Base-by-base conservation (phyloP, 2,329 filamentous ascomycete genomes). In the Botrytis elliptica region DNA sequence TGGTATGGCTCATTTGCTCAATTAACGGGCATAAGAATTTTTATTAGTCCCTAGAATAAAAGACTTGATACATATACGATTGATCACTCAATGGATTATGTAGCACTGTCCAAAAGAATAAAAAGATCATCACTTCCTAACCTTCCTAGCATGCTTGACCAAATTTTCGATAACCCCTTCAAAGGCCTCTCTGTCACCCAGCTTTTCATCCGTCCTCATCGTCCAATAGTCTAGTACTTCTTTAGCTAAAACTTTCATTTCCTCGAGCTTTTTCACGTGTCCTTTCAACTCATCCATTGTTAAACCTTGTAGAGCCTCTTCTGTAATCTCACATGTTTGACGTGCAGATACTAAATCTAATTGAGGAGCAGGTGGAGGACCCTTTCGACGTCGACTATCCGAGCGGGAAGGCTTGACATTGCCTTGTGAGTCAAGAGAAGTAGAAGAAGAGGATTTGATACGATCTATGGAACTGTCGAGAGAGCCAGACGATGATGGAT, bases 141-240 rank as follows among this genome's bases (percentile, higher is more conserved):
- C 90, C 84, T 95, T 93, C 82, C 94, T 88, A 68, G 94, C 94
- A 84, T 97, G 94, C 82, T 94, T 96, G 62, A 98, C 95, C 77
- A 98, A 83, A 82, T 97, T 98, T 84, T 97, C 95, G 86, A 98
- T 98, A 25, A 98, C 95, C 0, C 94, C 94, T 81, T 98, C 95
- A 82, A 98, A 96, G 4, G 94, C 93, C 81, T 98, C 95, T 78
- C 96, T 91, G 81, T 98, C 95, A 59, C 93, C 93, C 76, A 97
- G 85, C 79, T 95, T 93, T 78, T 94, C 94, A 81, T 97, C 95
- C 71, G 92, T 91, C 78, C 91, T 86, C 84, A 93, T 93, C 78
- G 93, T 88, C 95, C 95, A 98, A 81, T 95, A 97, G 77, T 94
- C 92, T 70, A 98, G 85, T 57, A 95, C 90, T 74, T 93, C 89